phyloP scores from a whole-genome alignment of 805 yeast species.

The Wickerhamomyces canadensis region DNA sequence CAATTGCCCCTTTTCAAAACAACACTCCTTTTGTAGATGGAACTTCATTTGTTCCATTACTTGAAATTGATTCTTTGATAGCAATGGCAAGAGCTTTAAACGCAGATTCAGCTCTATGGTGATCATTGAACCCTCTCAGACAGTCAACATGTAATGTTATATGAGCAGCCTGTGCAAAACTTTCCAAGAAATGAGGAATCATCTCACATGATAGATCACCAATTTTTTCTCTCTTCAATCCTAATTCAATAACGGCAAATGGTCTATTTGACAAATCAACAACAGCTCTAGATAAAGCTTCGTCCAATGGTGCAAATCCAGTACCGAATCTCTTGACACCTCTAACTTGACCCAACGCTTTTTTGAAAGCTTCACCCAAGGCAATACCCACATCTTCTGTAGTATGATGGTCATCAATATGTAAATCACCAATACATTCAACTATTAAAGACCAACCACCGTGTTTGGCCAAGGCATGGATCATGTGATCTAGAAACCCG shows the following conservation, averaged over 20 bases:
- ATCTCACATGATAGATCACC: slow-evolving; percentile 92
- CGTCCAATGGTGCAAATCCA: slow-evolving; percentile 95
- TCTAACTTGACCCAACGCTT: slow-evolving; percentile 81
- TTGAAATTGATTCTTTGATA: slow-evolving; percentile 74
- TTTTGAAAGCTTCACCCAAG: slow-evolving; percentile 80
- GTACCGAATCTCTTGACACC: slow-evolving; percentile 92
- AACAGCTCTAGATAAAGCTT: slow-evolving; percentile 93
- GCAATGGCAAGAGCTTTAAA: slow-evolving; percentile 96
- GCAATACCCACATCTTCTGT: slow-evolving; percentile 96
- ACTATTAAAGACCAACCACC: slow-evolving; percentile 91
- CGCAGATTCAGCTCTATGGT: slow-evolving; percentile 93
- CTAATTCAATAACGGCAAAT: slow-evolving; percentile 82
- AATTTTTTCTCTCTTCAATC: slow-evolving; percentile 85
- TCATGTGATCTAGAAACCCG: slow-evolving; percentile 95
- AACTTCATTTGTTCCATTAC: slow-evolving; percentile 83
- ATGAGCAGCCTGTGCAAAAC: slow-evolving; percentile 89
- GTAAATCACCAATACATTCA: slow-evolving; percentile 90
- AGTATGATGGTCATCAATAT: slow-evolving; percentile 96
- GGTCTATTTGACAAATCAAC: slow-evolving; percentile 93
- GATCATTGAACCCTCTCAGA: slow-evolving; percentile 89
- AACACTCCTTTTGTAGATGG: slow-evolving; percentile 97
- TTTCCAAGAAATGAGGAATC: slow-evolving; percentile 96
- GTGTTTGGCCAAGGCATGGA: slow-evolving; percentile 95
- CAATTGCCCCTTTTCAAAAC: slow-evolving; percentile 34
- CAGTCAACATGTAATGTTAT: slow-evolving; percentile 94